Conservation (phyloP, 1,284 basidiomycete species). For the Fomitopsis pinicola region DNA sequence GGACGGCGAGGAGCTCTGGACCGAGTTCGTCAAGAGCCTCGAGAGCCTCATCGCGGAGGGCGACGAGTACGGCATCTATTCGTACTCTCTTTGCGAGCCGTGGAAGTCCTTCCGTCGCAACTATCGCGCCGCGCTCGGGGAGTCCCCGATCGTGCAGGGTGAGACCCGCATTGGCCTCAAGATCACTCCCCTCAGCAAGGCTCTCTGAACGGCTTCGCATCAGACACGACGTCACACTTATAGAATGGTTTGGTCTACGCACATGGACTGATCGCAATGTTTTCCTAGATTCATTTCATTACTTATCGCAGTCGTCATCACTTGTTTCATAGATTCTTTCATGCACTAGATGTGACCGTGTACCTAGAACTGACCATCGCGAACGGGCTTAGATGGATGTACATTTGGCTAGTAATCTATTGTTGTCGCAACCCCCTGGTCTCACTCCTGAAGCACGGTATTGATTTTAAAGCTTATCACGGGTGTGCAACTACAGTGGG, state of each 20-base stretch:
- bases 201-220: background rate
- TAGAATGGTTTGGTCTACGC: background rate
- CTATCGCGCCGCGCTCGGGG: background rate
- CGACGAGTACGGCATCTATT: background rate
- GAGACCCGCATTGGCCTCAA: background rate
- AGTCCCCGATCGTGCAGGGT: background rate
- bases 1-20: background rate
- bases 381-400: too few species aligned
- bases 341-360: background rate
- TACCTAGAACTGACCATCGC: too few species aligned
- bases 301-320: background rate
- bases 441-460: too few species aligned
- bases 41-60: background rate
- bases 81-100: background rate
- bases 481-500: too few species aligned
- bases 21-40: background rate
- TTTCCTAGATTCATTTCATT: background rate
- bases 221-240: background rate
- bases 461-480: too few species aligned
- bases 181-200: background rate
- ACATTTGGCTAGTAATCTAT: too few species aligned
- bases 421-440: too few species aligned
- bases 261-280: background rate
- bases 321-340: background rate
- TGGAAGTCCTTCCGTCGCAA: conserved; percentile 1